A percentile compares a stretch with the other conserved stretches of the same genome.
These are phyloP conservation scores for Otatea glauca DNA, from an alignment of 176 grass and related monocot genomes.

Conservation along the genomic window DNA sequence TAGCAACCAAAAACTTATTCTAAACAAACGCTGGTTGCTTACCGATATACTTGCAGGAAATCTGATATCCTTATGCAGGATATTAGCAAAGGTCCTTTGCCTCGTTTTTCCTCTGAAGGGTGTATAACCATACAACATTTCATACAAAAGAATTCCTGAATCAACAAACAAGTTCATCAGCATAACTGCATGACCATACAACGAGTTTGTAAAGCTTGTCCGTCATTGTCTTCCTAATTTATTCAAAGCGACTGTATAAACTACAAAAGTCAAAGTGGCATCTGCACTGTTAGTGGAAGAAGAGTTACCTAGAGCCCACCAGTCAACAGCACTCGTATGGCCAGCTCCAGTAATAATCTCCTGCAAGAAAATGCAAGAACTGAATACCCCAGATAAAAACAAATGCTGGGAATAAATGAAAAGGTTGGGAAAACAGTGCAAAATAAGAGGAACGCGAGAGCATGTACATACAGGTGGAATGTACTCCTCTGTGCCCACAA, in stretches of 20 bases:
- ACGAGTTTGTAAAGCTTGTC: too few species aligned
- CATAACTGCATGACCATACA: not conserved
- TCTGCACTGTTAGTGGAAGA: not conserved
- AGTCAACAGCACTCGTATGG: slow-evolving; percentile 94
- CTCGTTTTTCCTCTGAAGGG: slow-evolving; percentile 95
- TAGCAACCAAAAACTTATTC: slow-evolving; percentile 7
- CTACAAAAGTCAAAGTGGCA: not conserved
- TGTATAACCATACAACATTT: slow-evolving; percentile 96
- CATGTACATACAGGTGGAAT: slow-evolving; percentile 86
- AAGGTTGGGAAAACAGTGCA: not conserved
- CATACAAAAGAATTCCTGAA: slow-evolving; percentile 85
- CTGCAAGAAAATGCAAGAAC: slow-evolving; percentile 54
- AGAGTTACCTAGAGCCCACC: slow-evolving; percentile 84
- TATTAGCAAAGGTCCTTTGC: slow-evolving; percentile 90
- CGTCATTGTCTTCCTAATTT: not conserved
- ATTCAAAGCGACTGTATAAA: not conserved
- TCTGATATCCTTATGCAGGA: slow-evolving; percentile 91
- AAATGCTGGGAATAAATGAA: not conserved
- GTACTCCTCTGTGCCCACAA: slow-evolving; percentile 97
- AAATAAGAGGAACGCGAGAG: not conserved
- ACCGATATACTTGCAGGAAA: slow-evolving; percentile 77
- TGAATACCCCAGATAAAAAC: not conserved
- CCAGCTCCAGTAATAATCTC: slow-evolving; percentile 90
- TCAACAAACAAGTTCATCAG: not conserved
- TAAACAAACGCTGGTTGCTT: not conserved